Evolutionary conservation across 73 alveolate genomes (phyloP), one percentile per base, ranked within the genome.

Genomic region (Stentor coeruleus): DNA sequence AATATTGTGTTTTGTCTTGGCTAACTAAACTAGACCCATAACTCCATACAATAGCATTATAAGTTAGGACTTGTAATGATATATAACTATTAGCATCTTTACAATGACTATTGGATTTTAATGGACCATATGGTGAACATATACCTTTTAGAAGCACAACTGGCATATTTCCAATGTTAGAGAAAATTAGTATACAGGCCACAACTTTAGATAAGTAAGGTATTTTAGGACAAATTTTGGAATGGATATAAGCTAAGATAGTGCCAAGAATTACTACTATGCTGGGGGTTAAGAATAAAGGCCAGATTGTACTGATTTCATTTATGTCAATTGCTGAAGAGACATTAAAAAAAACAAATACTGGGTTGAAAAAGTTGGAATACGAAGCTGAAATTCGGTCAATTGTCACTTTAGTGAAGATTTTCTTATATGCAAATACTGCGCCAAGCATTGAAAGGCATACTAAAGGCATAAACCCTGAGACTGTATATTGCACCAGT

Each of bases 81-180:
- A 66, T 66, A 66, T 66, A 66, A 20, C 42, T 15, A 33, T 20
- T 1, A 20, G n/a, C n/a, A 20, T 66, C 79, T 20, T 66, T 40
- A 33, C 79, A 66, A 28, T 66, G 20, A 66, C 15, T 26, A 26
- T 66, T 26, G 0, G 49, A 37, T 20, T 37, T 15, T 15, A 66
- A 33, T 20, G 79, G 79, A 1, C 79, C 79, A 66, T 66, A 66
- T 20, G 79, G 33, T 0, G 79, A 20, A 33, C 79, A 66, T 14
- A 33, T 33, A 28, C 79, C 79, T 66, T 66, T 66, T 40, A 66
- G 11, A 1, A 66, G 11, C 14, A 66, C n/a, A 66, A 66, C 11
- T 11, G 39, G 36, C 40, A 66, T 26, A 2, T 66, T 66, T 66
- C 79, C 79, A 14, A 20, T 26, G 37, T 66, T 66, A 1, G 42